A percentile compares a stretch with the other conserved stretches of the same genome.
Conservation (phyloP, 257 asterid species). For the Capsicum baccatum region DNA sequence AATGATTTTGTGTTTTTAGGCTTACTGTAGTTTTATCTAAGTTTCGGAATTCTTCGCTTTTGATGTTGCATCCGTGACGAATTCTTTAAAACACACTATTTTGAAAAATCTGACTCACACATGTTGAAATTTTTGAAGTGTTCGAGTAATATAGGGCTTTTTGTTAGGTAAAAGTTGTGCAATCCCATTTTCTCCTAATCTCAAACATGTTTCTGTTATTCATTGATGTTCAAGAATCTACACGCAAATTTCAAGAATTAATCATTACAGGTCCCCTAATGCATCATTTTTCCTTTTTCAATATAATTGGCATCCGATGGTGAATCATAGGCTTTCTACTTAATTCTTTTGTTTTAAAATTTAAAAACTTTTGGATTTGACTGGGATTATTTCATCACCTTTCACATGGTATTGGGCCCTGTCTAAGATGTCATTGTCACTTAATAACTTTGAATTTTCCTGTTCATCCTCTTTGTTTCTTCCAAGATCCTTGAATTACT, state of each 20-base stretch:
- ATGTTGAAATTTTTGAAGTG: no score
- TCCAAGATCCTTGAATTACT: neutral
- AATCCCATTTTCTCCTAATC: neutral
- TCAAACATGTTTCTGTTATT: neutral
- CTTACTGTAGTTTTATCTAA: neutral
- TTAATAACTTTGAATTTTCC: neutral
- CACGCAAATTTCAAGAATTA: neutral
- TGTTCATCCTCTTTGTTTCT: neutral
- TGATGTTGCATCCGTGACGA: no score
- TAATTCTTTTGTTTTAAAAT: neutral
- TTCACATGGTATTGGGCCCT: neutral
- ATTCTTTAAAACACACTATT: no score
- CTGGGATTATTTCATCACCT: neutral
- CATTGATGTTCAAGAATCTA: constrained; percentile 1
- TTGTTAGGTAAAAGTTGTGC: neutral
- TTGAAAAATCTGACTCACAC: no score
- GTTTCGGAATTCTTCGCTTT: no score
- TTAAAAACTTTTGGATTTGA: neutral
- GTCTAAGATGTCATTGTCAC: neutral
- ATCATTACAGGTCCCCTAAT: neutral
- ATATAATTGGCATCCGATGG: neutral
- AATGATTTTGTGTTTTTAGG: neutral
- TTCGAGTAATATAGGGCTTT: no score
- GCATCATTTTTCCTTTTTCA: neutral
- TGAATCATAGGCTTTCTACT: neutral